Percentiles rank a stretch among this genome's conserved stretches.
Conservation (phyloP, 352 stramenopile genomes). For the Phytophthora boehmeriae region DNA sequence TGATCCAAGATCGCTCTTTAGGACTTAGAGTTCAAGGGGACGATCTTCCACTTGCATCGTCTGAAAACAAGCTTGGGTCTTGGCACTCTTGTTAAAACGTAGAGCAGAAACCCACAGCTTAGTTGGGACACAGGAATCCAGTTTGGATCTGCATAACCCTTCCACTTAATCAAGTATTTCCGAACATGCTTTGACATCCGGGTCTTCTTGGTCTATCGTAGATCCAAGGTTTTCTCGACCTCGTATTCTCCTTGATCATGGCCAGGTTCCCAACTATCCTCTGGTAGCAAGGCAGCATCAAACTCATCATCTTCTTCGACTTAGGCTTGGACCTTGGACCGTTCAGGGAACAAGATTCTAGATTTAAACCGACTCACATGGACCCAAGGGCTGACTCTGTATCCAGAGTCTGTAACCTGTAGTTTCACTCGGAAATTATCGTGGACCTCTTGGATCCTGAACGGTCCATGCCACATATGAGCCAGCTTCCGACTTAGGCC, state of each 20-base stretch:
- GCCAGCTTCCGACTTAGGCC: not conserved
- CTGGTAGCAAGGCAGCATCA: conserved; percentile 20
- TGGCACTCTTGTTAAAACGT: not conserved
- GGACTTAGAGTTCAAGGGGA: too few species aligned
- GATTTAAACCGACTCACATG: not conserved
- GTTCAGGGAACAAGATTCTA: not conserved
- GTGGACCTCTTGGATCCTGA: not conserved
- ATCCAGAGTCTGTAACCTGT: not conserved
- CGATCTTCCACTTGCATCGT: too few species aligned
- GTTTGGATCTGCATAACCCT: conserved; percentile 12
- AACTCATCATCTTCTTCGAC: not conserved
- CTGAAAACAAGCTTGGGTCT: not conserved
- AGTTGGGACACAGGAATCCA: conserved; percentile 15
- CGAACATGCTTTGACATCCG: not conserved
- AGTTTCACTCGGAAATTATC: not conserved
- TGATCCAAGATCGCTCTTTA: too few species aligned
- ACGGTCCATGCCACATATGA: not conserved
- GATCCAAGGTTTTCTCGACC: conserved; percentile 20
- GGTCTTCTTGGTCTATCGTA: too few species aligned
- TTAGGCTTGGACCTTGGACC: not conserved
- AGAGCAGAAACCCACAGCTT: conserved; percentile 16
- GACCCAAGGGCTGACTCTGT: not conserved
- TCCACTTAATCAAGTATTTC: conserved; percentile 29
- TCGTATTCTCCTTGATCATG: conserved; percentile 11
- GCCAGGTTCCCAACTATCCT: conserved; percentile 29